Conservation (phyloP, 148 eudicot species). For the Cornus suecica region DNA sequence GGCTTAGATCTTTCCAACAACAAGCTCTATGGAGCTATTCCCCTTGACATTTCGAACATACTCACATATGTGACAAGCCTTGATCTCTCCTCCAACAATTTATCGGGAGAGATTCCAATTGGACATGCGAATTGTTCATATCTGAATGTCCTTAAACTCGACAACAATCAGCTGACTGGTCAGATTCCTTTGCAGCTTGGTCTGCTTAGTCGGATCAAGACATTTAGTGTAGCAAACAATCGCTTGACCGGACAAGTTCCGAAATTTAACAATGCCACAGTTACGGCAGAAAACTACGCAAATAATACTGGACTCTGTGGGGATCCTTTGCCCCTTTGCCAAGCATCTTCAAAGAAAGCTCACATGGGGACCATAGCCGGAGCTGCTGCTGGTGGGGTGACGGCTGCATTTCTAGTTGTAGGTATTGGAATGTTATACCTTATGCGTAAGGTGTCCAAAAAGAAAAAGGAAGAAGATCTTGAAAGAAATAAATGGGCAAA, state of each 20-base stretch:
- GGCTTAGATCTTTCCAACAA: constrained; percentile 52
- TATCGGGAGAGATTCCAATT: constrained; percentile 47
- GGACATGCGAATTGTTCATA: constrained; percentile 43
- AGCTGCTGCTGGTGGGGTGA: constrained; percentile 34
- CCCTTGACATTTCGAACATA: constrained; percentile 38
- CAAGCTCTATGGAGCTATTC: constrained; percentile 40
- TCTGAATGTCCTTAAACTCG: constrained; percentile 40
- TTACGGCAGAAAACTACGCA: constrained; percentile 30
- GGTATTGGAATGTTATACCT: constrained; percentile 12
- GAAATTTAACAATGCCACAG: constrained; percentile 14
- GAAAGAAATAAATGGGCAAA: constrained; percentile 50
- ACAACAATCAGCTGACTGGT: constrained; percentile 46
- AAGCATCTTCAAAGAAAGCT: constrained; percentile 24
- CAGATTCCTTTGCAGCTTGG: constrained; percentile 43
- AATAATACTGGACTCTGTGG: constrained; percentile 56
- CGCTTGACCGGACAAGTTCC: constrained; percentile 49
- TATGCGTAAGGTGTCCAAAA: constrained; percentile 23
- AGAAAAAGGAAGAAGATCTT: constrained; percentile 45
- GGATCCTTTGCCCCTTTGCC: constrained; percentile 29
- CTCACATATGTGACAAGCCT: constrained; percentile 34
- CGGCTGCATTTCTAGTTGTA: constrained; percentile 15
- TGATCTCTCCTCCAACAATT: constrained; percentile 57
- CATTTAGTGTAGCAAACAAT: constrained; percentile 42
- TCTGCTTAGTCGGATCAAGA: constrained; percentile 34
- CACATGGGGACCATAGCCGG: constrained; percentile 20